These are phyloP conservation scores for Bidens hawaiensis DNA, from an alignment of 140 eudicot species.

Conservation along the genomic window DNA sequence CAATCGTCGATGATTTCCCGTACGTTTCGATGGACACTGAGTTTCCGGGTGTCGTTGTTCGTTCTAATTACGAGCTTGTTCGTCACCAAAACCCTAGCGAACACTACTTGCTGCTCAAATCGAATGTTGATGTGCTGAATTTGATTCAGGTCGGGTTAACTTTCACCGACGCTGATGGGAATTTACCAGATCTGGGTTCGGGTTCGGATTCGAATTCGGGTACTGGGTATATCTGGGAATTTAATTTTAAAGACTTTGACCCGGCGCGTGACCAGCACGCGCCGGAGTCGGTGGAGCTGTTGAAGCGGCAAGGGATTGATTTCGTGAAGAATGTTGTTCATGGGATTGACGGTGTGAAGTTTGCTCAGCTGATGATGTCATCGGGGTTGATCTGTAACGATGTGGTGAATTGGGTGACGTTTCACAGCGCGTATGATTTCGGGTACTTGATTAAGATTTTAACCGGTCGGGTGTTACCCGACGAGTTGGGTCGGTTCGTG, in stretches of 20 bases:
- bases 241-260: not conserved
- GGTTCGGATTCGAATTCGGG: not conserved
- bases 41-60: not conserved
- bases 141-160: not conserved
- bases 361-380: not conserved
- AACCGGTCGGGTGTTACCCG: conserved; percentile 51
- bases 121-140: not conserved
- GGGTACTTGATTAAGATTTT: conserved; percentile 62
- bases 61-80: not conserved
- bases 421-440: conserved; percentile 49
- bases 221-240: not conserved
- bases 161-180: not conserved
- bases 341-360: not conserved
- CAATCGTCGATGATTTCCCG: not conserved
- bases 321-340: not conserved
- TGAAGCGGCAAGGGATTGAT: conserved; percentile 2
- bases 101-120: not conserved
- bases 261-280: not conserved
- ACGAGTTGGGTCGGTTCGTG: conserved; percentile 32
- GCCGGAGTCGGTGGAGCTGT: not conserved
- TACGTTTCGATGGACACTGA: not conserved
- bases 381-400: not conserved
- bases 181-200: not conserved
- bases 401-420: not conserved
- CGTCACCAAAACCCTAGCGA: not conserved